Evolutionary conservation across 305 asterid genomes (phyloP).

Genomic region (Nicotiana rustica): DNA sequence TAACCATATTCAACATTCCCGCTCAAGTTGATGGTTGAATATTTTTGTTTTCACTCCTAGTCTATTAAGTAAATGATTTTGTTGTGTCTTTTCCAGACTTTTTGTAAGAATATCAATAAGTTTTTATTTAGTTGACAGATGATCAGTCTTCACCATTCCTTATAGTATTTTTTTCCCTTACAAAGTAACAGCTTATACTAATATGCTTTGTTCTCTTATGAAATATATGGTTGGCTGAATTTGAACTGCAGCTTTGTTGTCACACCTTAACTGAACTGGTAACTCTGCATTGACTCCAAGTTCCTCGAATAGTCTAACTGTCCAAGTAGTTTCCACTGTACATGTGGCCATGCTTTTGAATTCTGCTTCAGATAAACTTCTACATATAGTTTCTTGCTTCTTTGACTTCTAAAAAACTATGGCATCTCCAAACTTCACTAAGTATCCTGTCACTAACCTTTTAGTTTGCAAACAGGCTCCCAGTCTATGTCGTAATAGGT

Average conservation of each 20-base stretch:
- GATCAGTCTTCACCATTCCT: not conserved
- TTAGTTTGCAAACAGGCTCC: too few relatives aligned
- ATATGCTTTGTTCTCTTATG: slow-evolving; percentile 20
- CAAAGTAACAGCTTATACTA: not conserved
- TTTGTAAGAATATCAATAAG: not conserved
- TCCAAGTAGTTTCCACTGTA: not conserved
- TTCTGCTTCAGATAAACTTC: too few relatives aligned
- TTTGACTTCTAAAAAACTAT: too few relatives aligned
- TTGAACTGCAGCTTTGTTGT: not conserved
- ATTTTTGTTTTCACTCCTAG: too few relatives aligned
- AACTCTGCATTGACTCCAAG: not conserved
- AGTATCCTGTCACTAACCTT: too few relatives aligned
- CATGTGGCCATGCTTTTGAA: too few relatives aligned
- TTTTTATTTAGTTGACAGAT: not conserved
- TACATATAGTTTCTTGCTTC: too few relatives aligned
- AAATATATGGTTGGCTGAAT: slow-evolving; percentile 7
- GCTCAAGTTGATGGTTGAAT: too few relatives aligned
- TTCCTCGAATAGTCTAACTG: not conserved
- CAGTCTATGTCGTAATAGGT: too few relatives aligned
- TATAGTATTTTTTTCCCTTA: not conserved
- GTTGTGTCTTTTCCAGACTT: not conserved
- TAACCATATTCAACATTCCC: too few relatives aligned
- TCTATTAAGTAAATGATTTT: too few relatives aligned
- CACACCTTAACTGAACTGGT: not conserved
- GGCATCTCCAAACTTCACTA: too few relatives aligned